phyloP scores from a whole-genome alignment of 495 filamentous ascomycete species.

The Glonium stellatum region DNA sequence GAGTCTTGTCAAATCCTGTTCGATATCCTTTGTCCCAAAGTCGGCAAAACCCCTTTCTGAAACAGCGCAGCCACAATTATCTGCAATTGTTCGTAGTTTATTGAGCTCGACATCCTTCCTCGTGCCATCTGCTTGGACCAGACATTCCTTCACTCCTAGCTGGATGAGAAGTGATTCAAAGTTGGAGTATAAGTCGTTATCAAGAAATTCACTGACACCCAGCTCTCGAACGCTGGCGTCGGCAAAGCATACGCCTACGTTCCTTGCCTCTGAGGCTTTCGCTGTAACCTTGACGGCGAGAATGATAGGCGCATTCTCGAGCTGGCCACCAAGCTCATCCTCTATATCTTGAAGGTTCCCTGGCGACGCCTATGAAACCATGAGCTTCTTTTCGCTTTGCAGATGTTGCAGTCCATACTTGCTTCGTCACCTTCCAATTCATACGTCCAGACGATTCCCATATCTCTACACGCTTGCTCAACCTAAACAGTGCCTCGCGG shows the following conservation, averaged over 20 bases:
- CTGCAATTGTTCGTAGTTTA: conserved; percentile 81
- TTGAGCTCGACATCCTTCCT: conserved; percentile 82
- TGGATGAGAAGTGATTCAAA: conserved; percentile 96
- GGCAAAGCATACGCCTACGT: conserved; percentile 93
- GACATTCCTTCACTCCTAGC: conserved; percentile 87
- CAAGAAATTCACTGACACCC: conserved; percentile 93
- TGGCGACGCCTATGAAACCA: conserved; percentile 56
- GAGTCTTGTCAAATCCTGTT: conserved; percentile 84
- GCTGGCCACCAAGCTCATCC: conserved; percentile 83
- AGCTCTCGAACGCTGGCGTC: conserved; percentile 95
- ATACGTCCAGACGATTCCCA: conserved; percentile 69
- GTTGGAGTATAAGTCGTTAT: conserved; percentile 98
- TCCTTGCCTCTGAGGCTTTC: conserved; percentile 75
- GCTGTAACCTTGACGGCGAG: conserved; percentile 87
- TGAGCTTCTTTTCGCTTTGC: conserved; percentile 62
- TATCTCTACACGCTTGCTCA: conserved; percentile 87
- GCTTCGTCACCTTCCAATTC: conserved; percentile 86
- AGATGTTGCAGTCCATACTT: conserved; percentile 80
- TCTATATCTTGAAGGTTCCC: conserved; percentile 97
- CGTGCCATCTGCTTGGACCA: conserved; percentile 67
- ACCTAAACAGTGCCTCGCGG: conserved; percentile 82
- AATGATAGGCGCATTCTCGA: conserved; percentile 88
- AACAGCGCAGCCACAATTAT: conserved; percentile 83
- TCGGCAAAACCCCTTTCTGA: conserved; percentile 69
- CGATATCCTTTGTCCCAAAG: conserved; percentile 87